Evolutionary conservation across 1,284 basidiomycete species (phyloP).

Genomic region (Pseudozyma sp.): DNA sequence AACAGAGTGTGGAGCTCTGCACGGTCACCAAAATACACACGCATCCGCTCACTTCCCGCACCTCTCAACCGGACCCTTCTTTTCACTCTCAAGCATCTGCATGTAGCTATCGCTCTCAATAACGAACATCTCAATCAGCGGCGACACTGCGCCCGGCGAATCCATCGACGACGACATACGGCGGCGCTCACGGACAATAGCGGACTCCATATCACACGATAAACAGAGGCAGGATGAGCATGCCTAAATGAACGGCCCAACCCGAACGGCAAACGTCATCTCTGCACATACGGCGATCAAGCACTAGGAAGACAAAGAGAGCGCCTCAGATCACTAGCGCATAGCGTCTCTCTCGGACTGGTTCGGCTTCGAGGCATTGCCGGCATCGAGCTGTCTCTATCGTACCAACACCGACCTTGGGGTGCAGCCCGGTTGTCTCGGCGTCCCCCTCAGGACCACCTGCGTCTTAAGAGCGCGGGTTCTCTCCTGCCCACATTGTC

Average conservation of each 20-base stretch:
- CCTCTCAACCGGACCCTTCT: not conserved
- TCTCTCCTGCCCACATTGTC: not conserved
- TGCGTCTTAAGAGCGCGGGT: no score
- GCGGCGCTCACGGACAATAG: not conserved
- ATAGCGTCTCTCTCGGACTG: no score
- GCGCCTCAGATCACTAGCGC: not conserved
- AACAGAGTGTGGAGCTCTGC: not conserved
- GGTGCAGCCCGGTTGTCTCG: no score
- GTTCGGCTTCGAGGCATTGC: no score
- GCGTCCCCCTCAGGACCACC: no score
- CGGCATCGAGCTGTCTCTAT: no score
- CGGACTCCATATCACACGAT: not conserved
- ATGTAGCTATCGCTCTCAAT: not conserved
- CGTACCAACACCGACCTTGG: no score
- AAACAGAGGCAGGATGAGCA: not conserved
- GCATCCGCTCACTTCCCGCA: not conserved
- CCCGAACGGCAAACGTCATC: no score
- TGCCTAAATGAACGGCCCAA: not conserved
- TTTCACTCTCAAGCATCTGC: not conserved
- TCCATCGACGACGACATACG: no score
- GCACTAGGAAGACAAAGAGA: not conserved
- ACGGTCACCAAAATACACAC: not conserved
- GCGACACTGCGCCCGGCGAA: no score
- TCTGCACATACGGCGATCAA: not conserved
- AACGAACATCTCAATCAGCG: not conserved